Conservation (phyloP, 768 basidiomycete genomes). For the Phaffia australis region DNA sequence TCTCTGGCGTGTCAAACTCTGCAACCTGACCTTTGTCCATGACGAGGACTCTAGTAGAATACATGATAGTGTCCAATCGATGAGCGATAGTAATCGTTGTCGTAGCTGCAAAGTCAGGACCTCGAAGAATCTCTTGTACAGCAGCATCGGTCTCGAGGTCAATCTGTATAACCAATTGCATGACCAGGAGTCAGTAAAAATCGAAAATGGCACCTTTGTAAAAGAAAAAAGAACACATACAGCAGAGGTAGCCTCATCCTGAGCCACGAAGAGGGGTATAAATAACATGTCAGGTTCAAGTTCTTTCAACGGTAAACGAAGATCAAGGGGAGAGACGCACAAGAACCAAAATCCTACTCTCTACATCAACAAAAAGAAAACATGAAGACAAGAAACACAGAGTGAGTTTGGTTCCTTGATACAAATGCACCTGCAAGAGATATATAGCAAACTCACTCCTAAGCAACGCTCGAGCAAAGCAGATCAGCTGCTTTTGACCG, state of each 20-base stretch:
- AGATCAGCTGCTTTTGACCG: conserved; percentile 78
- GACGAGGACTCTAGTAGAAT: conserved; percentile 70
- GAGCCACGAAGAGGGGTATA: too few species aligned
- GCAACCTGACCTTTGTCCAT: conserved; percentile 68
- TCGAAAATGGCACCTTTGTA: background rate
- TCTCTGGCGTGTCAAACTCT: conserved; percentile 67
- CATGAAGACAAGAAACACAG: conserved; percentile 3
- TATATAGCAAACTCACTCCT: conserved; percentile 47
- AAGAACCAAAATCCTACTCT: too few species aligned
- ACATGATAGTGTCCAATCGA: conserved; percentile 50
- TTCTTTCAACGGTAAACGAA: too few species aligned
- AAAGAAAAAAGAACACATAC: background rate
- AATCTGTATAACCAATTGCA: conserved; percentile 57
- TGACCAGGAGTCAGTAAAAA: background rate
- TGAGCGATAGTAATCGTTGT: conserved; percentile 67
- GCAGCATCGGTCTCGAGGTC: conserved; percentile 69
- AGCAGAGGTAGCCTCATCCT: background rate
- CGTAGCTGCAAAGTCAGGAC: conserved; percentile 61
- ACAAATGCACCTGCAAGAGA: background rate
- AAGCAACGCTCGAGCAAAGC: conserved; percentile 74
- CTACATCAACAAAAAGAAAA: too few species aligned
- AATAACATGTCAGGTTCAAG: too few species aligned
- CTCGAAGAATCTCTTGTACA: conserved; percentile 67
- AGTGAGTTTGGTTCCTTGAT: background rate
- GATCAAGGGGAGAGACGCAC: too few species aligned